These are phyloP conservation scores for Cordyceps militaris DNA, from an alignment of 2,329 filamentous ascomycete species.

Conservation along the genomic window DNA sequence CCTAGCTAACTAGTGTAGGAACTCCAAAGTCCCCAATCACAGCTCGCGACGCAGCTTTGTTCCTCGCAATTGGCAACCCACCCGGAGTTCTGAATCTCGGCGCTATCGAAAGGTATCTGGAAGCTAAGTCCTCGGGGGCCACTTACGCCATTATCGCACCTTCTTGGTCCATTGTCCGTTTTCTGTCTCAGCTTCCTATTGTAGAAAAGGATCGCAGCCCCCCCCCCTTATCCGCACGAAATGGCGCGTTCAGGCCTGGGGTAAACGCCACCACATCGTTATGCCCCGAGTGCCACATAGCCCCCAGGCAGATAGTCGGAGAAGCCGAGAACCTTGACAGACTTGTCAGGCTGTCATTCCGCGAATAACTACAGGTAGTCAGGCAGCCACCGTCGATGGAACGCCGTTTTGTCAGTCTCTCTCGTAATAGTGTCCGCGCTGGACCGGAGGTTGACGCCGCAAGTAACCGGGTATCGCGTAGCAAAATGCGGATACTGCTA, in stretches of 20 bases:
- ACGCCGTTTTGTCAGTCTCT: no score
- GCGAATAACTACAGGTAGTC: no score
- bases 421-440: no score
- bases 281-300: not conserved
- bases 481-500: no score
- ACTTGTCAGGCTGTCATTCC: no score
- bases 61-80: not conserved
- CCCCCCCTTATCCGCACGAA: not conserved
- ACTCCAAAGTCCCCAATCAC: not conserved
- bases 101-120: not conserved
- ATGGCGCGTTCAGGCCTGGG: not conserved
- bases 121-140: not conserved
- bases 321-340: not conserved
- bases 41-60: not conserved
- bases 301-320: not conserved
- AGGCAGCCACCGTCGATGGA: no score
- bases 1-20: not conserved
- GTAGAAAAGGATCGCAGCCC: not conserved
- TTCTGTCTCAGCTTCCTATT: constrained; percentile 5
- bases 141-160: not conserved
- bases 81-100: not conserved
- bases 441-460: no score
- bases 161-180: not conserved
- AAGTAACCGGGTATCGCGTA: no score
- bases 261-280: not conserved